Conservation (phyloP, 345 rosid genomes). For the Euphorbia lathyris region DNA sequence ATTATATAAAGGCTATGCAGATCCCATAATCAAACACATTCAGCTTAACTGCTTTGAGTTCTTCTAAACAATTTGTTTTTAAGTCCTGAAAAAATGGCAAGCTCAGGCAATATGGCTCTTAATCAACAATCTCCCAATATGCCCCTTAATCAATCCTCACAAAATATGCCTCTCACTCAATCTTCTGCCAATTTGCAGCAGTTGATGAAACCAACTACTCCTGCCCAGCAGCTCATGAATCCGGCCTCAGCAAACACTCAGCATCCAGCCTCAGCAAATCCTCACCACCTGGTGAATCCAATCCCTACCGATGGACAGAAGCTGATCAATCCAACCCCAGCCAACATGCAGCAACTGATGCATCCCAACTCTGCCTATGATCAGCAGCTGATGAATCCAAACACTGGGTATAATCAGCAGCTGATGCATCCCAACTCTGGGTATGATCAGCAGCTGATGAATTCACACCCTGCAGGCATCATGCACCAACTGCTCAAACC, state of each 20-base stretch:
- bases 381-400: neutral
- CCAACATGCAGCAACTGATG: neutral
- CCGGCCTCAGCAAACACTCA: neutral
- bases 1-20: slow-evolving; percentile 17
- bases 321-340: neutral
- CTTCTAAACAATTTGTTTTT: neutral
- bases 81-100: neutral
- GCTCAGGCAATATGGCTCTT: neutral
- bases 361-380: neutral
- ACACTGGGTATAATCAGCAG: neutral
- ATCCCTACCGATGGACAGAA: slow-evolving; percentile 7
- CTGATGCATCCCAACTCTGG: neutral
- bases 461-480: neutral
- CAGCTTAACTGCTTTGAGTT: no score
- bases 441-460: neutral
- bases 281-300: neutral
- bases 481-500: neutral
- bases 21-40: neutral
- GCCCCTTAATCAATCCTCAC: slow-evolving; percentile 5
- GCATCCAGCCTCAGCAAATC: neutral
- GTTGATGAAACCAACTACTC: neutral
- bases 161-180: neutral
- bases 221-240: neutral
- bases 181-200: neutral
- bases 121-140: slow-evolving; percentile 1